Percentiles rank a stretch among this genome's conserved stretches.
These are phyloP conservation scores for Batrachochytrium dendrobatidis DNA, from an alignment of 371 early-diverging fungal genomes.

Conservation along the genomic window DNA sequence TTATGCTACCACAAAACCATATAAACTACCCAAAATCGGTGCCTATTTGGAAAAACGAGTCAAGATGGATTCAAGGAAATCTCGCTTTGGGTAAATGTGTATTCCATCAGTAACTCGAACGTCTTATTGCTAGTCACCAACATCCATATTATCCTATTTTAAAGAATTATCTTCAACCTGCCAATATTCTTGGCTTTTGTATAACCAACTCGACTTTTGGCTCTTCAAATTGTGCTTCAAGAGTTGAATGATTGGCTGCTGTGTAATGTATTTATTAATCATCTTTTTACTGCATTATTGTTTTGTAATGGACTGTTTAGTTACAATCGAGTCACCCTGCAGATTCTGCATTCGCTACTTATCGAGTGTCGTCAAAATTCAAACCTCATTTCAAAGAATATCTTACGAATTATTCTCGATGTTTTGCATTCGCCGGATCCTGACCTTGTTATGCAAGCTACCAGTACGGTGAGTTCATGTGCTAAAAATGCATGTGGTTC, in stretches of 20 bases:
- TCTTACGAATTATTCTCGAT: conserved; percentile 53
- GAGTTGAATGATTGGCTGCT: too few species aligned
- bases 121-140: too few species aligned
- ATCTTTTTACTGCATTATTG: too few species aligned
- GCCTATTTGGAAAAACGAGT: conserved; percentile 71
- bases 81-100: conserved; percentile 21
- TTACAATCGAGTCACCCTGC: conserved; percentile 41
- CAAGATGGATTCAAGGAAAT: conserved; percentile 26
- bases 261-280: too few species aligned
- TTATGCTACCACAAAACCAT: conserved; percentile 84
- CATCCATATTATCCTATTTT: not conserved
- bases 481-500: not conserved
- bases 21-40: conserved; percentile 88
- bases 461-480: conserved; percentile 44
- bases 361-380: conserved; percentile 65
- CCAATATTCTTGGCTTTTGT: too few species aligned
- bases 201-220: too few species aligned
- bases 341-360: conserved; percentile 66
- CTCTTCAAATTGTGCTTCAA: too few species aligned
- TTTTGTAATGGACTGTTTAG: too few species aligned
- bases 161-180: not conserved
- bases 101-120: too few species aligned
- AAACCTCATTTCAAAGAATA: conserved; percentile 71
- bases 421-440: conserved; percentile 44
- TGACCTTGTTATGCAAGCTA: conserved; percentile 43